Percentiles rank a stretch among this genome's conserved stretches.
Evolutionary conservation across 495 filamentous ascomycete genomes (phyloP).

Genomic region (Achaetomiella virescens): DNA sequence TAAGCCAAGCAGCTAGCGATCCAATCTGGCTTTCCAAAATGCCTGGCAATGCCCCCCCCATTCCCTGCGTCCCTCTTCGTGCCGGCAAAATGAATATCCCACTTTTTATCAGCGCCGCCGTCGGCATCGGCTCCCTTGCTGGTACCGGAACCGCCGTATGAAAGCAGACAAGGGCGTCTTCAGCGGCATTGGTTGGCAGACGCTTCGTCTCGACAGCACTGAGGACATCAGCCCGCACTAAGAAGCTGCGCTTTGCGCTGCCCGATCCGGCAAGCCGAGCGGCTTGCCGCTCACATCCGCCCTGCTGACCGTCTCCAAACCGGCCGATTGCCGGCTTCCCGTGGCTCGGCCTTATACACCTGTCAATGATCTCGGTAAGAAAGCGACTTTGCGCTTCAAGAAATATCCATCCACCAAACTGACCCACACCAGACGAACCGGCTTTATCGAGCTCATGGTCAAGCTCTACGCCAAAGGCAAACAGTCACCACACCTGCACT

Average conservation of each 20-base stretch:
- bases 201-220: constrained; percentile 42
- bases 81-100: constrained; percentile 25
- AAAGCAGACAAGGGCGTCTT: constrained; percentile 23
- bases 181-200: constrained; percentile 31
- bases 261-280: constrained; percentile 43
- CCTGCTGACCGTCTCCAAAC: constrained; percentile 49
- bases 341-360: constrained; percentile 56
- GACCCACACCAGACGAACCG: constrained; percentile 42
- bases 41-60: constrained; percentile 4
- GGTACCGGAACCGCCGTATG: constrained; percentile 16
- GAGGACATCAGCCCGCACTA: constrained; percentile 57
- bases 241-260: constrained; percentile 56
- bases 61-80: constrained; percentile 13
- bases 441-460: constrained; percentile 53
- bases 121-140: constrained; percentile 25
- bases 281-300: constrained; percentile 52
- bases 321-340: constrained; percentile 47
- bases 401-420: background rate
- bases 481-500: constrained; percentile 56
- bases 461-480: constrained; percentile 61
- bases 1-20: background rate
- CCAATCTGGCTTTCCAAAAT: background rate
- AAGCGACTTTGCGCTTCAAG: background rate
- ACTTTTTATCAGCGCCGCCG: constrained; percentile 23
- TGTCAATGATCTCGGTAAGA: constrained; percentile 47